Evolutionary conservation across 2,329 filamentous ascomycete genomes (phyloP).

Genomic region (Harringtonia aguacate): DNA sequence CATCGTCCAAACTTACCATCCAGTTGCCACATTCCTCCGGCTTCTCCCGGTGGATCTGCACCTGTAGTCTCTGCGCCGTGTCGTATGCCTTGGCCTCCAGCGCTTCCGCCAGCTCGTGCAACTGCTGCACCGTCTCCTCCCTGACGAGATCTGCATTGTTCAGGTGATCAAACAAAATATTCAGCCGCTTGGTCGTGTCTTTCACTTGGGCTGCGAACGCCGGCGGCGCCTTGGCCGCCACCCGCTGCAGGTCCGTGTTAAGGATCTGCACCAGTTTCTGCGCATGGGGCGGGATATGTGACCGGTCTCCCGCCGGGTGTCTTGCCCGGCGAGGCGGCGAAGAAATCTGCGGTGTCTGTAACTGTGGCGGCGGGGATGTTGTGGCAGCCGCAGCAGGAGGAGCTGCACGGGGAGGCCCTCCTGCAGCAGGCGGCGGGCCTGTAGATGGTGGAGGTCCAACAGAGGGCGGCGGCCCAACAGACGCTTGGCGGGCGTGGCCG

Average conservation of each 20-base stretch:
- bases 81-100: slow-evolving; percentile 61
- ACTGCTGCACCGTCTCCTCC: slow-evolving; percentile 61
- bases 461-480: slow-evolving; percentile 29
- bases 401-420: slow-evolving; percentile 25
- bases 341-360: not conserved
- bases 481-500: slow-evolving; percentile 26
- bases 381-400: slow-evolving; percentile 9
- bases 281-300: slow-evolving; percentile 71
- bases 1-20: slow-evolving; percentile 57
- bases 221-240: slow-evolving; percentile 76
- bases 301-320: slow-evolving; percentile 76
- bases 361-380: too few relatives aligned
- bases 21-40: slow-evolving; percentile 74
- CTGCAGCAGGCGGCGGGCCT: slow-evolving; percentile 11
- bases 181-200: slow-evolving; percentile 86
- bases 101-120: slow-evolving; percentile 54
- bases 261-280: slow-evolving; percentile 74
- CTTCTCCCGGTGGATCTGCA: slow-evolving; percentile 66
- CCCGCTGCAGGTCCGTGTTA: slow-evolving; percentile 73
- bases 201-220: slow-evolving; percentile 82
- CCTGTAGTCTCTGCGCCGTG: slow-evolving; percentile 55
- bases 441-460: not conserved
- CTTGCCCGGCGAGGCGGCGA: slow-evolving; percentile 48
- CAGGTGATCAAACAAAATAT: slow-evolving; percentile 89
- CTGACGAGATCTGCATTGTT: slow-evolving; percentile 91